Conservation (phyloP, 2,329 filamentous ascomycete species). For the Claviceps africana region DNA sequence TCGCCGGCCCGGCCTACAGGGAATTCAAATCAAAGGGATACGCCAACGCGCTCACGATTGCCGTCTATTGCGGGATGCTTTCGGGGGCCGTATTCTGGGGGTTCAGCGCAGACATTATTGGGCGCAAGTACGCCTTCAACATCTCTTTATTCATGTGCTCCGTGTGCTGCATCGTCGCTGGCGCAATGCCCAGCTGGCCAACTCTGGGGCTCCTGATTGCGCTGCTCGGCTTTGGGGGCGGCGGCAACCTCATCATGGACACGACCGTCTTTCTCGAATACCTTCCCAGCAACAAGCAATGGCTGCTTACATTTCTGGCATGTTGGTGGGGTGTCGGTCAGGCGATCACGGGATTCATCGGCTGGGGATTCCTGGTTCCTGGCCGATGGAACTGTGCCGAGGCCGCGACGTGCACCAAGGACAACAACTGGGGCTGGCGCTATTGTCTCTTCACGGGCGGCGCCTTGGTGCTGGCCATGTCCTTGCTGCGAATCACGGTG, state of each 20-base stretch:
- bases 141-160: conserved; percentile 49
- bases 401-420: conserved; percentile 29
- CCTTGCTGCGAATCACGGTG: conserved; percentile 29
- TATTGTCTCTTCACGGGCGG: conserved; percentile 33
- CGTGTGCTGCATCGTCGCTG: conserved; percentile 44
- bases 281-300: conserved; percentile 32
- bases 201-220: conserved; percentile 50
- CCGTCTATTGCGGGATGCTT: conserved; percentile 43
- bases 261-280: conserved; percentile 39
- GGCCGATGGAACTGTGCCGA: conserved; percentile 26
- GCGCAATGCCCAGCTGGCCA: conserved; percentile 52
- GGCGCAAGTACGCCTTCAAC: conserved; percentile 55
- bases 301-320: conserved; percentile 31
- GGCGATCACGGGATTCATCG: conserved; percentile 29
- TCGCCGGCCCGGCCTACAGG: conserved; percentile 40
- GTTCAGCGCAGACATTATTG: conserved; percentile 51
- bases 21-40: conserved; percentile 46
- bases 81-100: conserved; percentile 55
- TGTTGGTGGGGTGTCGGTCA: conserved; percentile 40
- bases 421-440: conserved; percentile 35
- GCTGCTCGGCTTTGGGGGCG: conserved; percentile 46
- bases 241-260: conserved; percentile 37
- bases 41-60: conserved; percentile 43
- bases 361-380: conserved; percentile 36
- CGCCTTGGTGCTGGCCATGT: conserved; percentile 29